A percentile compares a stretch with the other conserved stretches of the same genome.
Evolutionary conservation across 495 filamentous ascomycete genomes (phyloP).

Genomic region (Tuber magnatum): DNA sequence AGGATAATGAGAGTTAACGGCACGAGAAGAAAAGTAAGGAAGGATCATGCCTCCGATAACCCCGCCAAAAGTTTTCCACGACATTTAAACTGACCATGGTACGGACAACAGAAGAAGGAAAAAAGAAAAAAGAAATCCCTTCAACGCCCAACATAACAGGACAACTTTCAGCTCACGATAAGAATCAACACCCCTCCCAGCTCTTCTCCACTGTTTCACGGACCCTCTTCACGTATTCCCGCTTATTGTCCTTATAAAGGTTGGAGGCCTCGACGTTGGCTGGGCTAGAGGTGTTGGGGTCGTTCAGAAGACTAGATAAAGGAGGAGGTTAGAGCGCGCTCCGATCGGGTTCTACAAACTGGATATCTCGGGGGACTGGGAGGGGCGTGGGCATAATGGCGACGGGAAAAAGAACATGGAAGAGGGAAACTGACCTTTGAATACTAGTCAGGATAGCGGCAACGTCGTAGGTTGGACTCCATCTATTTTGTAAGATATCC

Average conservation of each 20-base stretch:
- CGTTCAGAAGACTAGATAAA: slow-evolving; percentile 76
- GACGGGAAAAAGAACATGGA: not conserved
- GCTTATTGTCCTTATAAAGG: slow-evolving; percentile 94
- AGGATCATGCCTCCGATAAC: not conserved
- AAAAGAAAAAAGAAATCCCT: not conserved
- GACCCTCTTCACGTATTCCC: slow-evolving; percentile 92
- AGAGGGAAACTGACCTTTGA: slow-evolving; percentile 63
- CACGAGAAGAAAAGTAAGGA: not conserved
- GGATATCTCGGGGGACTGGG: not conserved
- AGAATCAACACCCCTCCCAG: slow-evolving; percentile 68
- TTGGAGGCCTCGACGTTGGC: slow-evolving; percentile 98
- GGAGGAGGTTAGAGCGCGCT: slow-evolving; percentile 15
- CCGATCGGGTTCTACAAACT: not conserved
- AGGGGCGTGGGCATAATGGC: not conserved
- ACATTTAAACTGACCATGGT: not conserved
- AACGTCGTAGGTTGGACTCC: slow-evolving; percentile 98
- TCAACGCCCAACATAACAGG: not conserved
- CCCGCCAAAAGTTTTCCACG: not conserved
- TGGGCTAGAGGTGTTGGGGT: slow-evolving; percentile 93
- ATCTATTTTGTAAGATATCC: slow-evolving; percentile 95
- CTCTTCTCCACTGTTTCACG: slow-evolving; percentile 97
- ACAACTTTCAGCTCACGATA: not conserved
- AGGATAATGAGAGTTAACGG: not conserved
- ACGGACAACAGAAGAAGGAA: not conserved
- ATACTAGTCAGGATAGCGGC: slow-evolving; percentile 95